Evolutionary conservation across 2,329 filamentous ascomycete genomes (phyloP).

Genomic region (Aspergillus pseudonomiae): DNA sequence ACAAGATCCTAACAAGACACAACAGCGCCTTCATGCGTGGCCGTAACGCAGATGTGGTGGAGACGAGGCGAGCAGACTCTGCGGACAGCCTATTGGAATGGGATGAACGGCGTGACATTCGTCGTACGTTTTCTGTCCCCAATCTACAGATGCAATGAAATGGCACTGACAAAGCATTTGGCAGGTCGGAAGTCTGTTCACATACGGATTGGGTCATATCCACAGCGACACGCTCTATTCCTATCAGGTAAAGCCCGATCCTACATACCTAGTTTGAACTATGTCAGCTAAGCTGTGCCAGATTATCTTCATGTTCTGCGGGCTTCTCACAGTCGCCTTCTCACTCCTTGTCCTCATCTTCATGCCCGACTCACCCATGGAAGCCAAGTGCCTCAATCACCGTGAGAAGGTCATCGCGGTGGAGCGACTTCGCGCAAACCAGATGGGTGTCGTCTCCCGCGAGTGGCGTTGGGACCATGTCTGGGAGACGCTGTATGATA

Average conservation of each 20-base stretch:
- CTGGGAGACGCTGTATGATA: constrained; percentile 32
- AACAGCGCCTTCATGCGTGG: constrained; percentile 55
- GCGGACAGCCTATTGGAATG: constrained; percentile 62
- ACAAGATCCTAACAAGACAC: not conserved
- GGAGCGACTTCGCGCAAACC: constrained; percentile 58
- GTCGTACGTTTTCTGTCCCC: constrained; percentile 37
- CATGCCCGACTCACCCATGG: constrained; percentile 56
- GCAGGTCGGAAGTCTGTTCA: constrained; percentile 55
- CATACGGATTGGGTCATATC: constrained; percentile 63
- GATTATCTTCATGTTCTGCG: constrained; percentile 60
- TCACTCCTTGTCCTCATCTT: constrained; percentile 50
- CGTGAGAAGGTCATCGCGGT: constrained; percentile 57
- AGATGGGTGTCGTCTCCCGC: constrained; percentile 57
- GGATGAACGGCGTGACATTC: constrained; percentile 63
- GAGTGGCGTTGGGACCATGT: constrained; percentile 58
- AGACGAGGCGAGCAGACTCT: constrained; percentile 61
- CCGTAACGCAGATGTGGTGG: constrained; percentile 66
- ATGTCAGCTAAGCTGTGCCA: not conserved
- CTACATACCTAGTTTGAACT: not conserved
- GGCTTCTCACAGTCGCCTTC: constrained; percentile 54
- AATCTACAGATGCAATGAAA: no score
- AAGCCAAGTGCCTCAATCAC: constrained; percentile 53
- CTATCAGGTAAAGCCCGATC: constrained; percentile 25
- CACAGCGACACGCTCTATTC: constrained; percentile 46
- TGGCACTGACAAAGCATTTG: not conserved